Evolutionary conservation across 768 basidiomycete species (phyloP).

Genomic region (Leucosporidium yakuticum): DNA sequence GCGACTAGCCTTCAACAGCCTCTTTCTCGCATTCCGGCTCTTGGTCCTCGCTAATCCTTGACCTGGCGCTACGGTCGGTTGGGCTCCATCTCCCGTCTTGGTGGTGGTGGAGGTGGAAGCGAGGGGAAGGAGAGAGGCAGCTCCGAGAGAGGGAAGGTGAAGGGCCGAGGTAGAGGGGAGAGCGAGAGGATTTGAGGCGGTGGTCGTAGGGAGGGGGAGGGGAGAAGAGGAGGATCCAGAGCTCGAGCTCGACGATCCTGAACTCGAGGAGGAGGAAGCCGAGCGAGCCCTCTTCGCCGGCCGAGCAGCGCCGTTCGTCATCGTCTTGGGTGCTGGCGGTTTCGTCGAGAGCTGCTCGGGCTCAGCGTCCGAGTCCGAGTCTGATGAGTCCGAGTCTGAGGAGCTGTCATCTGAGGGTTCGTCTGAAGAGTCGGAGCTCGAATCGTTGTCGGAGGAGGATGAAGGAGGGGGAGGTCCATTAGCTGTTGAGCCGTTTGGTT

Average conservation of each 20-base stretch:
- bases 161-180: background rate
- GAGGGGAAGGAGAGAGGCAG: background rate
- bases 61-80: slow-evolving; percentile 12
- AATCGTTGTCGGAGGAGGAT: background rate
- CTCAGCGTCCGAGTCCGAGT: slow-evolving; percentile 1
- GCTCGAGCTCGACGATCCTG: background rate
- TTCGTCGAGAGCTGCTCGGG: background rate
- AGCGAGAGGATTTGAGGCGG: background rate
- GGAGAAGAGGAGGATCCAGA: background rate
- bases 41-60: slow-evolving; percentile 5
- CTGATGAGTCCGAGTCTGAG: background rate
- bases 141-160: background rate
- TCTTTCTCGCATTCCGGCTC: slow-evolving; percentile 25
- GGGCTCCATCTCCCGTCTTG: background rate
- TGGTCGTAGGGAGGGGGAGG: too few species aligned
- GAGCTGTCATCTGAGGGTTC: background rate
- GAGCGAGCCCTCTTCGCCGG: background rate
- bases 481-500: background rate
- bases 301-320: too few species aligned
- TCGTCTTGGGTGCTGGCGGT: background rate
- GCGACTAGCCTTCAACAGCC: too few species aligned
- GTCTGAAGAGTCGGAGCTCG: background rate
- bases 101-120: background rate
- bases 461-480: background rate
- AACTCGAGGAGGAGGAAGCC: background rate